phyloP scores from a whole-genome alignment of 768 basidiomycete species.

The Termitomyces sp. region DNA sequence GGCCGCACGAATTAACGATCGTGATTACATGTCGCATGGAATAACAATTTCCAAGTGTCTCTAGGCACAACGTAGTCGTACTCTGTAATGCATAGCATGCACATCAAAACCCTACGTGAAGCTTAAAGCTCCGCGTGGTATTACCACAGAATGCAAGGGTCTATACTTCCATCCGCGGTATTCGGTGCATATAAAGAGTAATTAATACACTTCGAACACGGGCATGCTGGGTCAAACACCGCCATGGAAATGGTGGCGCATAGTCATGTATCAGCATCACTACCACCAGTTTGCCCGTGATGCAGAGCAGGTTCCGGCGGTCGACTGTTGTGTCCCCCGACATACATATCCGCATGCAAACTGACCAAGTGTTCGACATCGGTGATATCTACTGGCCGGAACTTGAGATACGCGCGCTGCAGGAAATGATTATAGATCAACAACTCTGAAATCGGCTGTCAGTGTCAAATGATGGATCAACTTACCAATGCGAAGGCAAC shows the following conservation, averaged over 20 bases:
- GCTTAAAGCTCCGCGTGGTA: neutral
- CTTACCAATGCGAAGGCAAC: conserved; percentile 46
- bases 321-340: conserved; percentile 20
- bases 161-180: neutral
- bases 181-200: neutral
- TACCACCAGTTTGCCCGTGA: neutral
- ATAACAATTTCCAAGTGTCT: neutral
- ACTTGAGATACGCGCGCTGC: conserved; percentile 39
- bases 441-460: neutral
- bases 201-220: neutral
- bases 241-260: conserved; percentile 1
- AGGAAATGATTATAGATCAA: conserved; percentile 3
- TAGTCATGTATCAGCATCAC: neutral
- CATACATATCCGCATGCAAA: conserved; percentile 42
- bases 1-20: neutral
- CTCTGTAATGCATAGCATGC: neutral
- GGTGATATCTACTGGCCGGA: conserved; percentile 26
- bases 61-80: neutral
- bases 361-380: conserved; percentile 33
- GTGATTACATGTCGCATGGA: neutral
- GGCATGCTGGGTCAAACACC: neutral
- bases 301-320: neutral
- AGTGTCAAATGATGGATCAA: conserved; percentile 1
- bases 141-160: neutral
- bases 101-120: neutral